Conservation (phyloP, 169 alveolate species). For the Cryptosporidium baileyi region DNA sequence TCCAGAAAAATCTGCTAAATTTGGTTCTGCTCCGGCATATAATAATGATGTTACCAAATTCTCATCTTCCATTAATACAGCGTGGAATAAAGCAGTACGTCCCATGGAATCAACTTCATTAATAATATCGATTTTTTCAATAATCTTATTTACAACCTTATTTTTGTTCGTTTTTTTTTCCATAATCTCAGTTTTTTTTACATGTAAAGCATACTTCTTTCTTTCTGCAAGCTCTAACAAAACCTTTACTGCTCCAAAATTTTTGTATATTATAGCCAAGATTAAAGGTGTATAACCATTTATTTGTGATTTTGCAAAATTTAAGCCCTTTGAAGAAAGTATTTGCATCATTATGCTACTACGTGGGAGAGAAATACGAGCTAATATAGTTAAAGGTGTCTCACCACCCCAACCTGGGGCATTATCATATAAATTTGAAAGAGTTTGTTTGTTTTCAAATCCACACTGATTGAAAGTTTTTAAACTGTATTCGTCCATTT, state of each 20-base stretch:
- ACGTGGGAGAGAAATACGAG: conserved; percentile 42
- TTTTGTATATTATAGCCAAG: conserved; percentile 48
- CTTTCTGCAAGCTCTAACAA: conserved; percentile 54
- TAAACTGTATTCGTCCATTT: conserved; percentile 42
- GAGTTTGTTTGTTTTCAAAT: background rate
- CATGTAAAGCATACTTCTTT: background rate
- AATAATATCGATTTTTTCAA: background rate
- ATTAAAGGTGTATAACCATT: conserved; percentile 56
- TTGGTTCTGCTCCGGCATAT: conserved; percentile 65
- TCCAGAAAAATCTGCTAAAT: conserved; percentile 50
- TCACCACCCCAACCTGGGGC: conserved; percentile 71
- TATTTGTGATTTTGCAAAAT: conserved; percentile 52
- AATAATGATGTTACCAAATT: conserved; percentile 16
- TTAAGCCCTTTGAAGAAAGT: conserved; percentile 47
- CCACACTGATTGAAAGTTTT: background rate
- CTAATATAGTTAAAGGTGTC: conserved; percentile 52
- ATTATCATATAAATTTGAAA: conserved; percentile 55
- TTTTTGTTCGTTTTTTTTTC: background rate
- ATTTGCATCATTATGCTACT: conserved; percentile 63
- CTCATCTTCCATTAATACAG: conserved; percentile 67
- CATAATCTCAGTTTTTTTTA: background rate
- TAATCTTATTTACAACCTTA: background rate
- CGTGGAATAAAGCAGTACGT: conserved; percentile 56
- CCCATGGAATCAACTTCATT: conserved; percentile 55
- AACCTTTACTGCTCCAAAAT: conserved; percentile 61